Percentiles rank a stretch among this genome's conserved stretches.
phyloP scores from a whole-genome alignment of 352 stramenopile genomes.

The Pythium guiyangense region DNA sequence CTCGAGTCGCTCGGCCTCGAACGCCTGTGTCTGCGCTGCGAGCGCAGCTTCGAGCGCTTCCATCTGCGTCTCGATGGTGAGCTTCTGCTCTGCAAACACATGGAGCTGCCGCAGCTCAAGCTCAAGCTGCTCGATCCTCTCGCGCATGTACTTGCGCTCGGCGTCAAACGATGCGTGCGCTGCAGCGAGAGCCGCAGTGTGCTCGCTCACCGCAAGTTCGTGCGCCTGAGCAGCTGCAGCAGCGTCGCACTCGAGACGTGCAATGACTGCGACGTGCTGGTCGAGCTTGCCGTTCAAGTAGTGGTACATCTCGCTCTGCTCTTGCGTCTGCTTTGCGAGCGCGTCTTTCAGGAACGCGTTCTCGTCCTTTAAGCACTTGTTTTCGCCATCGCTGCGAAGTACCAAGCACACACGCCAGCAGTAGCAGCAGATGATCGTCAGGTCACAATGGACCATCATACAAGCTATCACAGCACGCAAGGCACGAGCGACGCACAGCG shows the following conservation, averaged over 20 bases:
- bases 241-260: constrained; percentile 40
- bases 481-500: constrained; percentile 8
- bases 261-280: constrained; percentile 63
- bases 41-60: constrained; percentile 34
- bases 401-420: too few species aligned
- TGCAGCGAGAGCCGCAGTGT: constrained; percentile 14
- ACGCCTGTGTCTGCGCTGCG: constrained; percentile 14
- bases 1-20: constrained; percentile 30
- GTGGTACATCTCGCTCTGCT: constrained; percentile 85
- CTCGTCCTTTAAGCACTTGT: constrained; percentile 37
- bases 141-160: constrained; percentile 15
- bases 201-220: too few species aligned
- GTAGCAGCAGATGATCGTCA: background rate
- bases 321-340: constrained; percentile 33
- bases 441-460: background rate
- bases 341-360: constrained; percentile 38
- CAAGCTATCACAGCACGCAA: background rate
- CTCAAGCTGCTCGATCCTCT: constrained; percentile 18
- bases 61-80: constrained; percentile 30
- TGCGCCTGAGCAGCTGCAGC: constrained; percentile 14
- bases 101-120: constrained; percentile 46
- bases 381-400: constrained; percentile 21
- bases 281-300: constrained; percentile 86
- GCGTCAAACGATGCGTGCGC: constrained; percentile 1
- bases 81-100: constrained; percentile 52